phyloP scores from a whole-genome alignment of 768 basidiomycete genomes.

The Naganishia friedmannii region DNA sequence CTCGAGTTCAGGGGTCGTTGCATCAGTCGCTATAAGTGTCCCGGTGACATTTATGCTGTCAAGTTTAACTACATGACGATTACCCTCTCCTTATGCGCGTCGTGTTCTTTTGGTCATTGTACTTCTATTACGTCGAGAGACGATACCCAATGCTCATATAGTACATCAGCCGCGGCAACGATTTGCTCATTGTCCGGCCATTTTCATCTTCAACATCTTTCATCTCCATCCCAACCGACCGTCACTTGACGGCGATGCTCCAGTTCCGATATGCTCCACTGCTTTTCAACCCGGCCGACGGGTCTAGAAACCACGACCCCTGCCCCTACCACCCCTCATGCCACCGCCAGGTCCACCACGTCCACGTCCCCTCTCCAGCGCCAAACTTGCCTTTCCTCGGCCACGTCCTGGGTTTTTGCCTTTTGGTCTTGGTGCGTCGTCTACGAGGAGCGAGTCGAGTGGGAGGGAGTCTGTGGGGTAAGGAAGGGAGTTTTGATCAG shows the following conservation, averaged over 20 bases:
- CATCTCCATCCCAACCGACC: too few species aligned
- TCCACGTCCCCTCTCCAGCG: constrained; percentile 52
- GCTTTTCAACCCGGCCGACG: too few species aligned
- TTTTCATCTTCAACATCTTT: too few species aligned
- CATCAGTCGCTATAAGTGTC: neutral
- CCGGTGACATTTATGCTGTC: neutral
- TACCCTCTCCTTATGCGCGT: too few species aligned
- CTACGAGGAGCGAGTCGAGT: constrained; percentile 90
- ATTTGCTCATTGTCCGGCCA: neutral
- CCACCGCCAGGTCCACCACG: constrained; percentile 56
- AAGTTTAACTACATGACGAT: neutral
- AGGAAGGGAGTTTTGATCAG: neutral
- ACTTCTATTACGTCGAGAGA: too few species aligned
- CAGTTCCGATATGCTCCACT: too few species aligned
- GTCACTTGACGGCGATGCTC: too few species aligned
- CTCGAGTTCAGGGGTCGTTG: neutral
- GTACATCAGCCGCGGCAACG: too few species aligned
- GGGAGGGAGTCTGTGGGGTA: constrained; percentile 71
- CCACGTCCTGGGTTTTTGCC: constrained; percentile 64
- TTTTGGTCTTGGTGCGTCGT: constrained; percentile 96
- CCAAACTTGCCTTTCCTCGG: constrained; percentile 39
- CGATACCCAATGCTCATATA: too few species aligned
- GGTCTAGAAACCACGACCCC: constrained; percentile 58
- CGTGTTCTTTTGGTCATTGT: too few species aligned
- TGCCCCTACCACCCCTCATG: constrained; percentile 55